A percentile compares a stretch with the other conserved stretches of the same genome.
Evolutionary conservation across 177 flowering plant species (phyloP).

Genomic region (Vitis hybrid): DNA sequence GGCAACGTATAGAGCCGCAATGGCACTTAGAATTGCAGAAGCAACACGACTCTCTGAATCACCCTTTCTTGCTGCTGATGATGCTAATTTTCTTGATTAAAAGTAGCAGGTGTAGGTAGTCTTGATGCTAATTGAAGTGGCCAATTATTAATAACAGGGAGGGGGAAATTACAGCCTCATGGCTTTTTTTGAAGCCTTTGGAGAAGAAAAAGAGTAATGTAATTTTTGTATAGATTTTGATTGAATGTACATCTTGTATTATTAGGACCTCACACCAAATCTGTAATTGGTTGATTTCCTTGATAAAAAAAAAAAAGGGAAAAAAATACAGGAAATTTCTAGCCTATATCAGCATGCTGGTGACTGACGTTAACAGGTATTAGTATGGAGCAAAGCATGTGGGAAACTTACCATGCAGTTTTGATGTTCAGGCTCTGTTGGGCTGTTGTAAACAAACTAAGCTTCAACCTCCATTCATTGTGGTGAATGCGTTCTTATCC

Average conservation of each 20-base stretch:
- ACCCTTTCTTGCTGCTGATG: conserved; percentile 11
- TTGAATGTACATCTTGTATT: conserved; percentile 31
- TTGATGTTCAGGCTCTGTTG: no score
- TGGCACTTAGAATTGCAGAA: conserved; percentile 66
- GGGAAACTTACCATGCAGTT: no score
- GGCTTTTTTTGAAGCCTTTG: conserved; percentile 23
- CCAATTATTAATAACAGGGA: neutral
- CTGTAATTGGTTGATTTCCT: conserved; percentile 13
- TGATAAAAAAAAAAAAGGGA: neutral
- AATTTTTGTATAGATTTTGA: conserved; percentile 25
- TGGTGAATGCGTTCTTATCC: no score
- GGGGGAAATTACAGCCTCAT: conserved; percentile 4
- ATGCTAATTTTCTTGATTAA: conserved; percentile 24
- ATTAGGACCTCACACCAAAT: conserved; percentile 14
- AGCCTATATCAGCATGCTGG: neutral
- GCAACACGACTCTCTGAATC: conserved; percentile 28
- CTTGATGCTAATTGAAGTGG: conserved; percentile 1
- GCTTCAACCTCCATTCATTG: no score
- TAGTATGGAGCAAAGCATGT: no score
- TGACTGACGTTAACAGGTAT: no score
- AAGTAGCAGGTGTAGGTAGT: neutral
- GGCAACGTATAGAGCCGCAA: conserved; percentile 55
- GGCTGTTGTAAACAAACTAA: no score
- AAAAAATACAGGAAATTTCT: conserved; percentile 2
- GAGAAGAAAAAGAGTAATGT: conserved; percentile 10